Conservation (phyloP, 176 grass and related monocot species). For the Cocos nucifera region DNA sequence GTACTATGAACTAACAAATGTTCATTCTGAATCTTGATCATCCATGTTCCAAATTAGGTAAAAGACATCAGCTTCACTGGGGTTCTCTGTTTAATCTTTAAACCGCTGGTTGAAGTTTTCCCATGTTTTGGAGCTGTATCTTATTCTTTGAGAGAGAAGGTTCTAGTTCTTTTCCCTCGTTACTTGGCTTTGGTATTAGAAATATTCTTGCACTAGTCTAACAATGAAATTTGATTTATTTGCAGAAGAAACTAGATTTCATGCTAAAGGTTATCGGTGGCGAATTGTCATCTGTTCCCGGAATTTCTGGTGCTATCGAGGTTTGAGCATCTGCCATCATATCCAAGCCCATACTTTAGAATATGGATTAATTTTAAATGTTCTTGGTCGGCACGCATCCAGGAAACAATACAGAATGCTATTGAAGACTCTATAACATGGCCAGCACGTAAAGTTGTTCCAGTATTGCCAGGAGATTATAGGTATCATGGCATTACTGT, state of each 20-base stretch:
- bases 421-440: slow-evolving; percentile 90
- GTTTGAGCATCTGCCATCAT: slow-evolving; percentile 9
- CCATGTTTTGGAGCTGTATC: slow-evolving; percentile 90
- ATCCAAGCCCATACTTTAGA: slow-evolving; percentile 3
- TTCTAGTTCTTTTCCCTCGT: slow-evolving; percentile 12
- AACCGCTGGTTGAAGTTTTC: slow-evolving; percentile 57
- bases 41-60: slow-evolving; percentile 34
- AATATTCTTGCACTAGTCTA: too few species aligned
- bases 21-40: too few species aligned
- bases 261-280: slow-evolving; percentile 83
- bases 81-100: slow-evolving; percentile 69
- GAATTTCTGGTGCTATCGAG: slow-evolving; percentile 97
- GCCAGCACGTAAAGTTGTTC: slow-evolving; percentile 84
- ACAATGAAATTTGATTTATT: slow-evolving; percentile 8
- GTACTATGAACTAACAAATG: too few species aligned
- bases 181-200: too few species aligned
- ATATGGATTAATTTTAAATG: background rate
- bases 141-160: slow-evolving; percentile 93
- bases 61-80: slow-evolving; percentile 92
- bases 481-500: slow-evolving; percentile 32
- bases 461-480: slow-evolving; percentile 91
- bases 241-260: slow-evolving; percentile 96
- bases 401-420: slow-evolving; percentile 85
- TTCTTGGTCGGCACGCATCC: background rate
- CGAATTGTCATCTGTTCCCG: slow-evolving; percentile 92